These are phyloP conservation scores for Magnaporthiopsis rhizophila DNA, from an alignment of 2,329 filamentous ascomycete species.

Conservation along the genomic window DNA sequence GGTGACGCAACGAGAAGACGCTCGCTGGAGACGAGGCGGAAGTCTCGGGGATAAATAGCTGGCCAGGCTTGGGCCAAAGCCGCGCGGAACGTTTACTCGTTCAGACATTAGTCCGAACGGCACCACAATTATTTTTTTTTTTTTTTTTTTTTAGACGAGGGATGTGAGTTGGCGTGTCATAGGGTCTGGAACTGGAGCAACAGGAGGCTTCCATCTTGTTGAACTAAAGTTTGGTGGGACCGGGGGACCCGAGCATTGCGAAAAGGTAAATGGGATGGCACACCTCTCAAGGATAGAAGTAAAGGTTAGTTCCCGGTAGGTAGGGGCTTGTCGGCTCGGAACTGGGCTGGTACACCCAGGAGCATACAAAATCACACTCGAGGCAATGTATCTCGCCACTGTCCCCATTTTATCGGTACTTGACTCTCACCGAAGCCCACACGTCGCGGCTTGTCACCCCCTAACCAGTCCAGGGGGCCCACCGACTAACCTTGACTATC, in stretches of 20 bases:
- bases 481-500: too few relatives aligned
- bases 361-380: too few relatives aligned
- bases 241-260: neutral
- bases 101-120: slow-evolving; percentile 18
- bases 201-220: neutral
- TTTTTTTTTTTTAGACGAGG: neutral
- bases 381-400: too few relatives aligned
- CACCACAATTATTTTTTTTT: neutral
- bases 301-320: too few relatives aligned
- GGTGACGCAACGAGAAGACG: slow-evolving; percentile 13
- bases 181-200: neutral
- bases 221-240: neutral
- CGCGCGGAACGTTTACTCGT: slow-evolving; percentile 14
- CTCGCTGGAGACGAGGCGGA: slow-evolving; percentile 22
- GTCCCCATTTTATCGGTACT: too few relatives aligned
- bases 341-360: too few relatives aligned
- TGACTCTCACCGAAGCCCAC: too few relatives aligned
- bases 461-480: too few relatives aligned
- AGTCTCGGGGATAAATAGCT: slow-evolving; percentile 18
- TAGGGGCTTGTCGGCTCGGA: too few relatives aligned
- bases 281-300: too few relatives aligned
- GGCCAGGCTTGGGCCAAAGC: slow-evolving; percentile 17
- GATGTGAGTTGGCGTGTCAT: neutral
- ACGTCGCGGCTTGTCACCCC: too few relatives aligned
- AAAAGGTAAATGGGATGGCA: neutral